Conservation (phyloP, 2,329 filamentous ascomycete species). For the Alternaria rosae region DNA sequence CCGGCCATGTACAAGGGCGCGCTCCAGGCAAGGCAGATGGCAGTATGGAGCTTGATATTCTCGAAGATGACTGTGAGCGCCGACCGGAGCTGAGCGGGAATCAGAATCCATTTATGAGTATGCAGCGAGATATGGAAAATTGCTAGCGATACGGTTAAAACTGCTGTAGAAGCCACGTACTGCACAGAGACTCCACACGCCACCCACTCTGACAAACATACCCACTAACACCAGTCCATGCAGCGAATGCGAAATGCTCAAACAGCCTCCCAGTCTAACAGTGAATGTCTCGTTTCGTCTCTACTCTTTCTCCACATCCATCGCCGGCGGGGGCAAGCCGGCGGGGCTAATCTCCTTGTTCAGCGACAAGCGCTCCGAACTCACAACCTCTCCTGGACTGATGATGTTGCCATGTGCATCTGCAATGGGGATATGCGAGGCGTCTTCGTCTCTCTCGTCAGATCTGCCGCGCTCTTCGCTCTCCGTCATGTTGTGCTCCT, state of each 20-base stretch:
- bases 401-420: constrained; percentile 8
- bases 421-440: constrained; percentile 12
- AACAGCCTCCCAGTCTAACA: background rate
- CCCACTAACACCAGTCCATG: background rate
- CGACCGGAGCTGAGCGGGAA: background rate
- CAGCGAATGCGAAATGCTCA: background rate
- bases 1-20: background rate
- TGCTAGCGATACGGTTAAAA: background rate
- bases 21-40: background rate
- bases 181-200: background rate
- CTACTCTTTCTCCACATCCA: constrained; percentile 13
- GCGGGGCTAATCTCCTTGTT: constrained; percentile 12
- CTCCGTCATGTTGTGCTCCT: constrained; percentile 28
- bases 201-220: background rate
- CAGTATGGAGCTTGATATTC: background rate
- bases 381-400: background rate
- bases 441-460: constrained; percentile 23
- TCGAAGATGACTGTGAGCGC: background rate
- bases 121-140: background rate
- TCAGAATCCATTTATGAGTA: background rate
- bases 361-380: background rate
- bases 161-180: background rate
- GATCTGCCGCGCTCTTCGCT: constrained; percentile 26
- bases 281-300: background rate
- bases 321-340: constrained; percentile 16